A percentile compares a stretch with the other conserved stretches of the same genome.
Conservation (phyloP, 768 basidiomycete species). For the Suillus subalutaceus region DNA sequence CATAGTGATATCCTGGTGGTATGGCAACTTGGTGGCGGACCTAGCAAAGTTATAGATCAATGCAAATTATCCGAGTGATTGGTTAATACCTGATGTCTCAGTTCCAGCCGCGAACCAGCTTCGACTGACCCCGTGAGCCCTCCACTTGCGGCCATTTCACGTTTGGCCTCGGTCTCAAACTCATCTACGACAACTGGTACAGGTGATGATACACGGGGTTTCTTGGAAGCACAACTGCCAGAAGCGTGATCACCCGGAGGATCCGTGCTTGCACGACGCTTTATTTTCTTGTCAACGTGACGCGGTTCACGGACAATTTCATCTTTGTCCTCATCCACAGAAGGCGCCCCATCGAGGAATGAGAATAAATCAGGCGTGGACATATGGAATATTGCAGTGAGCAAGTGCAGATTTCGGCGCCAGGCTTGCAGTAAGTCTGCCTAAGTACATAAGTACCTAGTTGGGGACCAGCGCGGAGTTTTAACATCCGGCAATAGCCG, state of each 20-base stretch:
- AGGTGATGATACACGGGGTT: conserved; percentile 59
- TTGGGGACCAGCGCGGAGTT: neutral
- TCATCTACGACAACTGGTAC: conserved; percentile 87
- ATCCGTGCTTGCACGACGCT: conserved; percentile 15
- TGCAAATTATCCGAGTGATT: conserved; percentile 6
- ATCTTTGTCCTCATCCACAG: conserved; percentile 32
- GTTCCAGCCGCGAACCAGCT: conserved; percentile 68
- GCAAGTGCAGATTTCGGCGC: neutral
- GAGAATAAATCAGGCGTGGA: conserved; percentile 33
- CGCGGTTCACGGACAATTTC: neutral
- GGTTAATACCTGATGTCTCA: conserved; percentile 71
- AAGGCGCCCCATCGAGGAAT: conserved; percentile 27
- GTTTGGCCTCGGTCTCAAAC: conserved; percentile 91
- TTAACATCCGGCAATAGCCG: neutral
- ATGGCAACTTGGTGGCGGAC: conserved; percentile 97
- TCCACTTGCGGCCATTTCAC: conserved; percentile 87
- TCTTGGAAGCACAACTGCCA: conserved; percentile 51
- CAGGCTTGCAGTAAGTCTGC: neutral
- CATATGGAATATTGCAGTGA: neutral
- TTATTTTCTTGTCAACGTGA: conserved; percentile 28
- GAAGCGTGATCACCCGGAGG: conserved; percentile 16
- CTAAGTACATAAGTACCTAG: too few species aligned
- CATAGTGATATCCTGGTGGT: conserved; percentile 88
- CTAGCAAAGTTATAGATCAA: conserved; percentile 40
- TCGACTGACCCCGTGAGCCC: conserved; percentile 80